Evolutionary conservation across 345 rosid genomes (phyloP).

Genomic region (Syzygium aqueum): DNA sequence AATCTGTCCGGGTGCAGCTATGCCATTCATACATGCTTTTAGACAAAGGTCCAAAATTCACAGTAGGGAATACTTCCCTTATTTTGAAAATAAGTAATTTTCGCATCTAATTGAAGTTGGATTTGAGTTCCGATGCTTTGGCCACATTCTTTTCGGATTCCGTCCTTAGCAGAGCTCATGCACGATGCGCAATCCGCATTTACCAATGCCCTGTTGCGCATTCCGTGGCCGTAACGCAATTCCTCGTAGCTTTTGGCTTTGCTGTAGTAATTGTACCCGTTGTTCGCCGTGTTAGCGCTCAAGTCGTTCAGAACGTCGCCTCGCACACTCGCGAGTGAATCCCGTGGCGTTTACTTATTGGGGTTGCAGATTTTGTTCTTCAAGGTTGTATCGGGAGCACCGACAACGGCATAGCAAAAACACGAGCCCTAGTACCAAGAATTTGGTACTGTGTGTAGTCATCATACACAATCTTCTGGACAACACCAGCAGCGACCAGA

Average conservation of each 20-base stretch:
- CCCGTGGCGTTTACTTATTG: background rate
- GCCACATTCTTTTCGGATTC: background rate
- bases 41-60: background rate
- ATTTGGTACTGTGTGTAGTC: background rate
- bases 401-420: background rate
- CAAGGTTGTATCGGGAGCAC: background rate
- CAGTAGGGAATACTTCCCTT: background rate
- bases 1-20: background rate
- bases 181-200: background rate
- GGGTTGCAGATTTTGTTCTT: background rate
- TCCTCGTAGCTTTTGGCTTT: background rate
- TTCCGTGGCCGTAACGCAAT: background rate
- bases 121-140: background rate
- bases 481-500: no score
- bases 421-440: background rate
- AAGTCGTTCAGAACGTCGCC: background rate
- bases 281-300: background rate
- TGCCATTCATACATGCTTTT: background rate
- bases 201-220: background rate
- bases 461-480: background rate
- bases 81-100: background rate
- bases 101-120: background rate
- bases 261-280: background rate
- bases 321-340: background rate
- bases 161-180: background rate